phyloP scores from a whole-genome alignment of 2,329 filamentous ascomycete genomes.

The Ascochyta clinopodiicola region DNA sequence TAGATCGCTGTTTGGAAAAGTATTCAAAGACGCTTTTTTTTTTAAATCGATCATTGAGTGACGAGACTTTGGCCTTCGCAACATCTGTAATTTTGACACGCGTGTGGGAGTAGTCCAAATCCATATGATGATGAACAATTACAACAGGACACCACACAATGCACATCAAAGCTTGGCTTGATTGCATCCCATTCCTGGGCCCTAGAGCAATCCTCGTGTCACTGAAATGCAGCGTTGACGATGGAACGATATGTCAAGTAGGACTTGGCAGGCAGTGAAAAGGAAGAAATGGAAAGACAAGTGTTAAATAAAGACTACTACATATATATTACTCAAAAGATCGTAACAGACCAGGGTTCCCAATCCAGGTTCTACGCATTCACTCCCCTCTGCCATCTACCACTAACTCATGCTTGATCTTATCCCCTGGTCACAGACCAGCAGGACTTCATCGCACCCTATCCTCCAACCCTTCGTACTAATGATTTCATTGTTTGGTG shows the following conservation, averaged over 20 bases:
- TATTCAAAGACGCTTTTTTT: no score
- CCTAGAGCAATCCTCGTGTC: no score
- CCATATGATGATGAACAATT: neutral
- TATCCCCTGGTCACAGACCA: slow-evolving; percentile 13
- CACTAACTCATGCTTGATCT: slow-evolving; percentile 3
- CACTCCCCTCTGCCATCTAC: slow-evolving; percentile 3
- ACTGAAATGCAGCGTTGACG: no score
- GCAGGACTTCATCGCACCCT: slow-evolving; percentile 9
- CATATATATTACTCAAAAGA: slow-evolving; percentile 22
- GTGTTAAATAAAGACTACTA: slow-evolving; percentile 2
- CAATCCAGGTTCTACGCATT: slow-evolving; percentile 26
- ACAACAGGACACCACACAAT: neutral
- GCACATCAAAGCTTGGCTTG: slow-evolving; percentile 10
- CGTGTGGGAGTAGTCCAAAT: neutral
- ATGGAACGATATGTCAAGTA: neutral
- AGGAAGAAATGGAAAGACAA: neutral
- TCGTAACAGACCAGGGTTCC: slow-evolving; percentile 30
- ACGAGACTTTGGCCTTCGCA: no score
- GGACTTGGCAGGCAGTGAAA: neutral
- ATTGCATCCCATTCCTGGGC: neutral
- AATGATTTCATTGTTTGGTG: slow-evolving; percentile 7
- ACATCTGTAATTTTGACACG: no score
- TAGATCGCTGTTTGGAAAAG: no score
- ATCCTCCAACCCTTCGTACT: neutral
- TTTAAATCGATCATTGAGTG: no score